Evolutionary conservation across 83 land plant genomes (phyloP).

Genomic region (Larix sibirica): DNA sequence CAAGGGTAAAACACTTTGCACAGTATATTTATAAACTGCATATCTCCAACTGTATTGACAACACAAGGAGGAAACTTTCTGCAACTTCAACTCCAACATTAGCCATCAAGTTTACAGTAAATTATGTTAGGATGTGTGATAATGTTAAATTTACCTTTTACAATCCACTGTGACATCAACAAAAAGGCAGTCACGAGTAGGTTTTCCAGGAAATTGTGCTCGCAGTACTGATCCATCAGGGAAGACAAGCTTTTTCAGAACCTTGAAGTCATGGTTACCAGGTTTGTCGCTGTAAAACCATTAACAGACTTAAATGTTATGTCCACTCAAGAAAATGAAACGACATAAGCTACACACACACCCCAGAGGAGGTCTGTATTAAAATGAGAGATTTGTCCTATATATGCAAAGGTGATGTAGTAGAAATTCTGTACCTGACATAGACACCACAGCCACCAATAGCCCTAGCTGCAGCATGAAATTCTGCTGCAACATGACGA

Average conservation of each 20-base stretch:
- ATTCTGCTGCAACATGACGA: slow-evolving; percentile 70
- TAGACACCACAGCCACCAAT: slow-evolving; percentile 90
- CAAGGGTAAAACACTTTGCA: background rate
- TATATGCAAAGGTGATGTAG: background rate
- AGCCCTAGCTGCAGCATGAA: slow-evolving; percentile 86
- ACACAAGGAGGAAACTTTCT: background rate
- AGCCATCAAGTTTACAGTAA: too few relatives aligned
- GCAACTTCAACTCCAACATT: background rate
- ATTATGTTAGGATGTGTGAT: background rate
- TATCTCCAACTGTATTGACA: background rate
- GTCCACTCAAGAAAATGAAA: background rate
- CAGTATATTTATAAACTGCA: background rate
- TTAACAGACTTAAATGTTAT: background rate
- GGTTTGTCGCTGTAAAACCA: slow-evolving; percentile 67
- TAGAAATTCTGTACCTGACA: slow-evolving; percentile 56
- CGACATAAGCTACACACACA: too few relatives aligned
- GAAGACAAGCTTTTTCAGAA: slow-evolving; percentile 72
- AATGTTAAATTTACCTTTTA: slow-evolving; percentile 37
- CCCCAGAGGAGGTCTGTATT: too few relatives aligned
- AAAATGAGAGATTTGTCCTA: too few relatives aligned
- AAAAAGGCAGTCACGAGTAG: slow-evolving; percentile 79
- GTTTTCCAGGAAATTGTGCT: slow-evolving; percentile 75
- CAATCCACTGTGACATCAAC: slow-evolving; percentile 68
- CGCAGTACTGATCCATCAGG: slow-evolving; percentile 82
- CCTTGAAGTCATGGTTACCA: slow-evolving; percentile 62